These are phyloP conservation scores for Podaxis pistillaris DNA, from an alignment of 768 basidiomycete genomes.

Conservation along the genomic window DNA sequence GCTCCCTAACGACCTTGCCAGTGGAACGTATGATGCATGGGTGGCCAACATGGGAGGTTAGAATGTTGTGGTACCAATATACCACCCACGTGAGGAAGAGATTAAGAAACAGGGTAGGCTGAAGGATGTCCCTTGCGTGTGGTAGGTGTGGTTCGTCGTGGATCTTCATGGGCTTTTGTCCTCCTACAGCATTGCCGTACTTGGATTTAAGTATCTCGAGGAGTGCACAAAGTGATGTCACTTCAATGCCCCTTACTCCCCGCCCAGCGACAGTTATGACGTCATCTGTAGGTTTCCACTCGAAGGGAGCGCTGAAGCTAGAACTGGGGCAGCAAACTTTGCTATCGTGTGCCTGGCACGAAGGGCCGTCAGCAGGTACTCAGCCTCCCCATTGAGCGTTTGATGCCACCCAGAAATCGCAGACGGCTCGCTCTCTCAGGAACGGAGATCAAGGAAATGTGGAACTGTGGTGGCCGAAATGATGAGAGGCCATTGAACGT, in stretches of 20 bases:
- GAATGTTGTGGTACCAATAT: background rate
- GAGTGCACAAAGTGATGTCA: too few species aligned
- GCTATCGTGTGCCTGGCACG: too few species aligned
- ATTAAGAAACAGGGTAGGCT: background rate
- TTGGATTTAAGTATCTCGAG: background rate
- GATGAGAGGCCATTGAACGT: too few species aligned
- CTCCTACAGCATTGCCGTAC: background rate
- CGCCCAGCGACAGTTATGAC: background rate
- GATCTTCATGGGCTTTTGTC: background rate
- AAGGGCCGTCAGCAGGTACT: too few species aligned
- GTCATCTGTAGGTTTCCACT: background rate
- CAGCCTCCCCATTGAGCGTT: too few species aligned
- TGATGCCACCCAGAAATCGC: too few species aligned
- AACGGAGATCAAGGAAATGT: too few species aligned
- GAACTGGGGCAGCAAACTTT: too few species aligned
- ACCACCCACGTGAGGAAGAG: background rate
- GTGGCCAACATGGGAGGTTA: background rate
- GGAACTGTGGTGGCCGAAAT: too few species aligned
- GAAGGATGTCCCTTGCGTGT: background rate
- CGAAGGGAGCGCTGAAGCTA: too few species aligned
- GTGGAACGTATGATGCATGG: background rate
- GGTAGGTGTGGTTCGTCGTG: background rate
- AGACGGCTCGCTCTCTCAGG: too few species aligned
- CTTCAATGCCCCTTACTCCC: too few species aligned
- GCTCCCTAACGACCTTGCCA: background rate